Evolutionary conservation across 2,329 filamentous ascomycete genomes (phyloP).

Genomic region (Aschersonia sp.): DNA sequence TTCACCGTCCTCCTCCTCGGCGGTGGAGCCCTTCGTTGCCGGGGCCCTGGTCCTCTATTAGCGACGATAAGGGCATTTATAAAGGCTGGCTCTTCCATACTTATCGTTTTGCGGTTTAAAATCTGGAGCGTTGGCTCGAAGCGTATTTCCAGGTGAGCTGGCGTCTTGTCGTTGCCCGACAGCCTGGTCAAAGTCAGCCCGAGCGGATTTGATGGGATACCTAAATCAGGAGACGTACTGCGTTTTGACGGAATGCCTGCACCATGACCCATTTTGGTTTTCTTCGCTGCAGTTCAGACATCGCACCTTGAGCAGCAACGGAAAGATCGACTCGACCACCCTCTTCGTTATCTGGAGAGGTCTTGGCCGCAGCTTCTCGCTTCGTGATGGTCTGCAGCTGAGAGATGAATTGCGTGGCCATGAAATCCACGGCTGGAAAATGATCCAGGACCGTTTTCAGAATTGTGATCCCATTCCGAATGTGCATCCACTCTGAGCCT

Average conservation of each 20-base stretch:
- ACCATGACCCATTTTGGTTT: slow-evolving; percentile 59
- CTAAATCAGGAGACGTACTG: slow-evolving; percentile 28
- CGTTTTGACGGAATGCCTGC: slow-evolving; percentile 54
- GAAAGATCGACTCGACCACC: slow-evolving; percentile 59
- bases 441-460: slow-evolving; percentile 66
- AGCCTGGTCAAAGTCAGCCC: slow-evolving; percentile 9
- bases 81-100: slow-evolving; percentile 14
- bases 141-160: slow-evolving; percentile 21
- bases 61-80: background rate
- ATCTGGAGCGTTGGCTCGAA: slow-evolving; percentile 45
- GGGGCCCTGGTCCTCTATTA: slow-evolving; percentile 7
- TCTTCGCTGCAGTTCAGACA: slow-evolving; percentile 53
- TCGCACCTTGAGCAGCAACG: slow-evolving; percentile 55
- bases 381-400: slow-evolving; percentile 52
- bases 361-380: slow-evolving; percentile 39
- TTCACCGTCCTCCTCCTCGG: slow-evolving; percentile 58
- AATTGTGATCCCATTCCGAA: slow-evolving; percentile 85
- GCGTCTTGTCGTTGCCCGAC: slow-evolving; percentile 13
- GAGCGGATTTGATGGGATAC: background rate
- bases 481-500: slow-evolving; percentile 89
- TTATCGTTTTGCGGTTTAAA: slow-evolving; percentile 41
- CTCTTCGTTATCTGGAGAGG: slow-evolving; percentile 31
- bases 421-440: slow-evolving; percentile 84
- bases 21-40: slow-evolving; percentile 8
- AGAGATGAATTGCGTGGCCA: slow-evolving; percentile 53